Evolutionary conservation across 2,329 filamentous ascomycete species (phyloP), one percentile per base, ranked within the genome.

Genomic region (Harringtonia lauricola): DNA sequence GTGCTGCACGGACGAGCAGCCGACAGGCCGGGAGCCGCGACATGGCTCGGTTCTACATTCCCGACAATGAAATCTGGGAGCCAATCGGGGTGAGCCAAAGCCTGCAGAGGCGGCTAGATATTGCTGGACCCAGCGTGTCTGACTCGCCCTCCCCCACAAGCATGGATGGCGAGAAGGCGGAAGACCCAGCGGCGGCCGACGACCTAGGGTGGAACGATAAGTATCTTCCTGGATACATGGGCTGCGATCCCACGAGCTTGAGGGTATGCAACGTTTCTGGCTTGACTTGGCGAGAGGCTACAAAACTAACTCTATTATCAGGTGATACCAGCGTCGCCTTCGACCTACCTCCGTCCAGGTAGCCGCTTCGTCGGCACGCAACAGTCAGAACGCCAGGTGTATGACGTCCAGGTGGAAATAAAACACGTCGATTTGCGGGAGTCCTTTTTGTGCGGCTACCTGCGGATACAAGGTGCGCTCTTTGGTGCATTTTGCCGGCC

Each of bases 331-430:
- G 80, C 80, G 43, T 80, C 84, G n/a, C 81, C 86, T 1, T 95
- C 86, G 1, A 92, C 87, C 0, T 94, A 82, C 60, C 70, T 98
- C 44, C 83, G 87, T 37, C 79, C 89, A 3, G 89, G 89, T 17
- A 95, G 87, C 63, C 85, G 78, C 55, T 98, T 95, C 58, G 75
- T 77, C 47, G 92, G 92, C 45, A 94, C 85, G 14, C 92, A 98
- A 57, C 84, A 90, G 58, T 96, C 90, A 3, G 90, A 96, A 59
- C 79, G 85, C 47, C 88, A 95, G 59, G 77, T 86, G 10, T 98
- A 98, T 60, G 87, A 95, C 49, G 92, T 98, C 1, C 85, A 95
- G 56, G 92, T 98, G 2, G 89, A 95, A 59, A 87, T 98, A 53
- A 95, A 96, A 64, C 83, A 95, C 64, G 88, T 96, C 36, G 88